phyloP scores from a whole-genome alignment of 2,329 filamentous ascomycete species.

The Claviceps monticola region DNA sequence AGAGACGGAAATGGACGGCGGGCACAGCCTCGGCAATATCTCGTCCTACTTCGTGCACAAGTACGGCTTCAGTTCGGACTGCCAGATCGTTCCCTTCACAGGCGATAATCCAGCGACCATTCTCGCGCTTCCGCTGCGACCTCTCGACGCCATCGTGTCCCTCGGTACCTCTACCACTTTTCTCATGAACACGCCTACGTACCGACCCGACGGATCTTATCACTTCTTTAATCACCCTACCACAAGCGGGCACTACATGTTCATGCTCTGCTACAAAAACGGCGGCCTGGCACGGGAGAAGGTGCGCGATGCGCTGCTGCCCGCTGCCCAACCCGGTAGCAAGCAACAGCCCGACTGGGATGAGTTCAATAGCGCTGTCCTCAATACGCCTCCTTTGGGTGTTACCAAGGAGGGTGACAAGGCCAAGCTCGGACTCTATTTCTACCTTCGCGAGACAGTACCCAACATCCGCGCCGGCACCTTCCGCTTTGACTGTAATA shows the following conservation, averaged over 20 bases:
- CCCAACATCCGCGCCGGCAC: constrained; percentile 77
- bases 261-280: constrained; percentile 99
- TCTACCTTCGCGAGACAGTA: constrained; percentile 88
- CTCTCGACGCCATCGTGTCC: constrained; percentile 85
- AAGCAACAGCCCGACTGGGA: constrained; percentile 46
- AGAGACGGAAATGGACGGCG: constrained; percentile 65
- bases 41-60: constrained; percentile 64
- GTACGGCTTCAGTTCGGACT: constrained; percentile 64
- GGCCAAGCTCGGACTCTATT: constrained; percentile 88
- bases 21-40: constrained; percentile 61
- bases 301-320: constrained; percentile 71
- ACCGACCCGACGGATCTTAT: constrained; percentile 78
- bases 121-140: constrained; percentile 72
- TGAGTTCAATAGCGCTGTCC: constrained; percentile 61
- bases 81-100: constrained; percentile 73
- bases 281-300: constrained; percentile 85
- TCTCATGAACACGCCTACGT: constrained; percentile 89
- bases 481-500: constrained; percentile 60
- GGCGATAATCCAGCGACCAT: constrained; percentile 96
- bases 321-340: constrained; percentile 23
- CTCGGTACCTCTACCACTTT: constrained; percentile 94
- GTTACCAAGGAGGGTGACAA: constrained; percentile 37
- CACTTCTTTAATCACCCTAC: constrained; percentile 99
- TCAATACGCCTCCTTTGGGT: constrained; percentile 55
- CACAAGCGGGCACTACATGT: constrained; percentile 87